A percentile compares a stretch with the other conserved stretches of the same genome.
phyloP scores from a whole-genome alignment of 371 early-diverging fungal genomes.

The Capillidium heterosporum region DNA sequence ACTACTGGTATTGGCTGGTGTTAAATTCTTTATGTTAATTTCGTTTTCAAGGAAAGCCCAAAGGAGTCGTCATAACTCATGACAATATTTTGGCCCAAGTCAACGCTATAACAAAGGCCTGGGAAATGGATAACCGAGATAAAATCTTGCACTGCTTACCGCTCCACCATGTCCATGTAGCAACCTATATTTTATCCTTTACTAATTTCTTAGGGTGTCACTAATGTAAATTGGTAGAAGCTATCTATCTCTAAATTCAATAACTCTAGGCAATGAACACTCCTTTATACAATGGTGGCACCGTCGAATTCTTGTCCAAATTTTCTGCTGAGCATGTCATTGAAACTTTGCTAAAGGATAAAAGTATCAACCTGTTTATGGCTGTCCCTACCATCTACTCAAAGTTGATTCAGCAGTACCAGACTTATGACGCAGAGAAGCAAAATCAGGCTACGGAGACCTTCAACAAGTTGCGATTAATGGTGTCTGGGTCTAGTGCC shows the following conservation, averaged over 20 bases:
- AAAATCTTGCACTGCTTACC: slow-evolving; percentile 62
- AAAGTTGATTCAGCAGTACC: neutral
- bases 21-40: neutral
- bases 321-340: slow-evolving; percentile 44
- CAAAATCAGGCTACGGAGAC: slow-evolving; percentile 15
- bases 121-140: slow-evolving; percentile 48
- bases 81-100: slow-evolving; percentile 42
- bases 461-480: slow-evolving; percentile 48
- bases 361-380: slow-evolving; percentile 53
- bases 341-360: slow-evolving; percentile 25
- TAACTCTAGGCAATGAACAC: slow-evolving; percentile 39
- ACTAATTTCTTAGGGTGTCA: slow-evolving; percentile 7
- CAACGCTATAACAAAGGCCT: slow-evolving; percentile 39
- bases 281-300: slow-evolving; percentile 45
- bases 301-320: slow-evolving; percentile 48
- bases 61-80: slow-evolving; percentile 62
- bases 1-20: slow-evolving; percentile 24
- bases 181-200: neutral
- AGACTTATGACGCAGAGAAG: slow-evolving; percentile 1
- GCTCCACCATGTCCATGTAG: slow-evolving; percentile 66
- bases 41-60: slow-evolving; percentile 35
- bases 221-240: slow-evolving; percentile 5
- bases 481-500: slow-evolving; percentile 61
- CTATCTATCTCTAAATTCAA: neutral
- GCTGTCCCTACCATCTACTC: slow-evolving; percentile 74